Evolutionary conservation across 345 rosid species (phyloP), one percentile per base, ranked within the genome.

Genomic region (Salix dunnii): DNA sequence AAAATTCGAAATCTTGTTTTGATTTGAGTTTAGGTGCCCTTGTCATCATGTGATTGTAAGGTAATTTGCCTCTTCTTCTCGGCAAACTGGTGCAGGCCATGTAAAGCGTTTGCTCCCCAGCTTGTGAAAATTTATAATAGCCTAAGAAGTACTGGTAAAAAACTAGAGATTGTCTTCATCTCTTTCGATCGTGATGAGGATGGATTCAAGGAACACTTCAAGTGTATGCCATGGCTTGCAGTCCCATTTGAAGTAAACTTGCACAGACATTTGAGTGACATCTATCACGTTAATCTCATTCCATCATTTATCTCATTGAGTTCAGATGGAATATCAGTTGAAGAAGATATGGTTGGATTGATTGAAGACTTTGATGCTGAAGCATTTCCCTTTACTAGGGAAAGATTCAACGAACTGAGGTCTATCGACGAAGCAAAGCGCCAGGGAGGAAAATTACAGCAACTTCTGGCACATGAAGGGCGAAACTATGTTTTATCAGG

Each of bases 31-130:
- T 80, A 90, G 95, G 91, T 91, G 61, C 89, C 96, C 16, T 68
- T 90, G 74, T 79, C 91, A 74, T 86, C 88, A 16, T 80, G 83
- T 70, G 81, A 79, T 25, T 88, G 88, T 70, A 89, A 81, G 85
- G 79, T 77, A 12, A 72, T 88, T 77, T 91, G 89, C 83, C 89
- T 91, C 74, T 88, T 91, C 83, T 92, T 91, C 85, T 92, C 96
- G 4, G 96, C 94, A 74, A 91, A 88, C 87, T 90, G 97, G 97
- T 88, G 97, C 84, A 87, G 91, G 83, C 97, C 97, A 23, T 92
- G 96, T 72, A 89, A 85, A 64, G 60, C 77, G 49, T 92, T 92
- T 78, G 80, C 74, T 28, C 97, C 96, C 28, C 88, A 86, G 71
- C 85, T 92, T 77, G 83, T 88, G 76, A 89, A 87, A 67, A 80